Evolutionary conservation across 805 yeast species (phyloP).

Genomic region (Candida pini): DNA sequence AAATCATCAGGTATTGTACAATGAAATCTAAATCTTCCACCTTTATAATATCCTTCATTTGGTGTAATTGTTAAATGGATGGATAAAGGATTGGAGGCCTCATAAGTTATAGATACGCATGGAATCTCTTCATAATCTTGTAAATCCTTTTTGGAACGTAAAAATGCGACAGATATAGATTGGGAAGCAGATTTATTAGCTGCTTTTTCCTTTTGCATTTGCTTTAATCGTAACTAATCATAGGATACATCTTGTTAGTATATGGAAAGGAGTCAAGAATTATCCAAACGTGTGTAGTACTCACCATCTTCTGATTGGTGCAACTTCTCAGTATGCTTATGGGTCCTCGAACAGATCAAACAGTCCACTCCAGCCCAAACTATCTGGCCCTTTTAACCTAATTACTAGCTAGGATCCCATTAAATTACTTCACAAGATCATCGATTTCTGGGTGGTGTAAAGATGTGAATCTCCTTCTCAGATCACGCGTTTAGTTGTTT

Average conservation of each 20-base stretch:
- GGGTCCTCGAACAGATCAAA: too few species aligned
- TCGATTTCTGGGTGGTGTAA: too few species aligned
- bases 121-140: constrained; percentile 54
- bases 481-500: too few species aligned
- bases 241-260: neutral
- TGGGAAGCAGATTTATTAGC: constrained; percentile 11
- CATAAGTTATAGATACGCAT: constrained; percentile 48
- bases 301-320: too few species aligned
- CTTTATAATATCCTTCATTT: constrained; percentile 63
- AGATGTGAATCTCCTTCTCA: too few species aligned
- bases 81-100: constrained; percentile 54
- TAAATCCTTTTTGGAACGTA: constrained; percentile 71
- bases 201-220: constrained; percentile 25
- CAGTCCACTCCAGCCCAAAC: too few species aligned
- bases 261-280: too few species aligned
- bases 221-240: constrained; percentile 24
- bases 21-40: constrained; percentile 68
- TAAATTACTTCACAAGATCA: too few species aligned
- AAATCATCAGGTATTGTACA: constrained; percentile 63
- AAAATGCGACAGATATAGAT: constrained; percentile 50
- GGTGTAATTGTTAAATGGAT: constrained; percentile 58
- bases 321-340: too few species aligned
- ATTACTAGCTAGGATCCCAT: too few species aligned
- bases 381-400: too few species aligned
- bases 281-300: too few species aligned